Evolutionary conservation across 148 eudicot species (phyloP), one percentile per base, ranked within the genome.

Genomic region (Vaccinium macrocarpon): DNA sequence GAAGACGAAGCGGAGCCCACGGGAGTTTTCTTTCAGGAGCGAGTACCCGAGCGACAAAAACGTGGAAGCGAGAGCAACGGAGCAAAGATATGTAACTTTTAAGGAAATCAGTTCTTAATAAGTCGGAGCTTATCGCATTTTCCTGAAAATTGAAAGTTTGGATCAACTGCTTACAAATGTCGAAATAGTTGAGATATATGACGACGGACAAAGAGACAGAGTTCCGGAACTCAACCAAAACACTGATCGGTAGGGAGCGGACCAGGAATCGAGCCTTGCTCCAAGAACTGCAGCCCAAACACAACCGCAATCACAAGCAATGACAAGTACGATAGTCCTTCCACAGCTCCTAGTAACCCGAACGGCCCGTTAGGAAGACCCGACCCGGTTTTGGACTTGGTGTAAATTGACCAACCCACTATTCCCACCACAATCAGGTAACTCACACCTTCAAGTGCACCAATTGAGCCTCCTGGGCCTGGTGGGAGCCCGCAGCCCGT

Each of bases 401-500:
- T 97, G 89, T 95, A 97, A 50, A 92, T 19, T 0, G 99, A 96
- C 99, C 99, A 96, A 6, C 87, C 97, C 48, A 95, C 92, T 78
- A 97, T 93, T 1, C 94, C 99, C 49, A 88, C 86, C 25, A 97
- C 95, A 18, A 72, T 92, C 56, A 97, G 84, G 89, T 95, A 97
- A 89, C 99, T 95, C 5, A 97, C 93, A 6, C 99, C 99, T 81
- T 97, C 99, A 0, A 97, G 89, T 7, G 98, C 98, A 8, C 99
- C 99, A 9, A 97, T 87, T 1, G 99, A 93, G 50, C 99, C 99
- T 4, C 95, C 98, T 0, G 98, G 98, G 2, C 99, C 98, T 0
- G 99, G 99, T 8, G 99, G 99, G 7, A 97, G 94, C 23, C 99
- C 99, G 49, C 99, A 97, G n/a, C 99, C 99, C 0, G 99, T 97